These are phyloP conservation scores for Tetragonia tetragonoides DNA, from an alignment of 148 eudicot genomes.

Conservation along the genomic window DNA sequence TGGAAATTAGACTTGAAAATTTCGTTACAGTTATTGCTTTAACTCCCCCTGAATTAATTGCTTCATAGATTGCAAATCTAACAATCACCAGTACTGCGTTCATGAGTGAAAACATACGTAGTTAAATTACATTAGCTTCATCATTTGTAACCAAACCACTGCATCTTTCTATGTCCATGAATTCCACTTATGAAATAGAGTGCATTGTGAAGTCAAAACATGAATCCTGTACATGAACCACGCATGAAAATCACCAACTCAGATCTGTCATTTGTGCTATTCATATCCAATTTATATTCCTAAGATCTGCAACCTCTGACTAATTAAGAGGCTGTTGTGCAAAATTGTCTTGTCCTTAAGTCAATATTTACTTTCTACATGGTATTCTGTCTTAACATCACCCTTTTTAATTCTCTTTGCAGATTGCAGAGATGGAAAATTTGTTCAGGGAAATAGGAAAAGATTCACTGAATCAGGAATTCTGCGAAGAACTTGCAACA, in stretches of 20 bases:
- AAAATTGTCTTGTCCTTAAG: neutral
- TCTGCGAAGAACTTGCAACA: constrained; percentile 70
- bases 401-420: constrained; percentile 4
- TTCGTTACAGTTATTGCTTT: neutral
- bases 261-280: neutral
- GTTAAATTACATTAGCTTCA: too few relatives aligned
- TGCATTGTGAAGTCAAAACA: neutral
- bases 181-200: neutral
- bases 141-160: too few relatives aligned
- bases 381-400: neutral
- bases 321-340: neutral
- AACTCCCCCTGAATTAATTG: neutral
- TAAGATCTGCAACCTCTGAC: neutral
- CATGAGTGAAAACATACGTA: neutral
- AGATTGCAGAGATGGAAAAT: constrained; percentile 69
- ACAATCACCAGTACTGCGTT: neutral
- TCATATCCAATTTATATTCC: neutral
- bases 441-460: constrained; percentile 55
- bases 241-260: neutral
- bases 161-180: neutral
- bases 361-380: neutral
- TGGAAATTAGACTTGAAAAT: neutral
- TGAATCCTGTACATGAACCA: neutral
- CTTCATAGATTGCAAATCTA: neutral
- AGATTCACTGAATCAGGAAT: constrained; percentile 46